These are phyloP conservation scores for Pseudoturritis turrita DNA, from an alignment of 345 rosid genomes.

Conservation along the genomic window DNA sequence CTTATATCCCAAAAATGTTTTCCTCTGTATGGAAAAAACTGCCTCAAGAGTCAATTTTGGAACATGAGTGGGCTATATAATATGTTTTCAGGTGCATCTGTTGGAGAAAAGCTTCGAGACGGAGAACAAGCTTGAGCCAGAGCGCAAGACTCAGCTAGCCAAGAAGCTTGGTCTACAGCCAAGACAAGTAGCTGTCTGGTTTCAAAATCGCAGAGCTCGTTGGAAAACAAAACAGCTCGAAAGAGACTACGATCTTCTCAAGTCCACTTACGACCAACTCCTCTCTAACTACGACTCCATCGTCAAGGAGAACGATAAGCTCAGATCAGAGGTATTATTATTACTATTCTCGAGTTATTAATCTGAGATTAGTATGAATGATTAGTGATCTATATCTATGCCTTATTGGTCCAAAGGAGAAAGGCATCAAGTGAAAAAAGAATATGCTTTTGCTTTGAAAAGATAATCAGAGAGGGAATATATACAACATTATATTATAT, in stretches of 20 bases:
- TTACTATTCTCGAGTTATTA: too few relatives aligned
- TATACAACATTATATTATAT: too few relatives aligned
- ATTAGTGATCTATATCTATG: background rate
- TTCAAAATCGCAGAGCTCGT: conserved; percentile 96
- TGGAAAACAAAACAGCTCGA: conserved; percentile 95
- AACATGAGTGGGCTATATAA: background rate
- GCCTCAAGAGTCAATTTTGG: too few relatives aligned
- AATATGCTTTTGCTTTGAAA: conserved; percentile 5
- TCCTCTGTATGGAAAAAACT: background rate
- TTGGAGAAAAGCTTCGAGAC: conserved; percentile 89
- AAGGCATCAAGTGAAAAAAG: conserved; percentile 9
- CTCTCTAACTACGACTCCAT: conserved; percentile 51
- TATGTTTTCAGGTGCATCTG: conserved; percentile 47
- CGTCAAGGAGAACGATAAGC: conserved; percentile 55
- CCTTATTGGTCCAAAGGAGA: conserved; percentile 23
- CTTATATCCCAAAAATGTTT: background rate
- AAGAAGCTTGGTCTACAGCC: conserved; percentile 88
- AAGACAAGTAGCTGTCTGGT: conserved; percentile 96
- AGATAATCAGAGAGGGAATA: background rate
- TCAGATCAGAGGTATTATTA: conserved; percentile 64
- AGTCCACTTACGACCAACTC: conserved; percentile 74
- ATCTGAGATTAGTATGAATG: background rate
- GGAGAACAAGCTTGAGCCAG: conserved; percentile 98
- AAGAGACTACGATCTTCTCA: conserved; percentile 75
- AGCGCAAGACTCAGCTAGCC: conserved; percentile 74